Conservation (phyloP, 345 rosid species). For the Capsella bursapastoris region DNA sequence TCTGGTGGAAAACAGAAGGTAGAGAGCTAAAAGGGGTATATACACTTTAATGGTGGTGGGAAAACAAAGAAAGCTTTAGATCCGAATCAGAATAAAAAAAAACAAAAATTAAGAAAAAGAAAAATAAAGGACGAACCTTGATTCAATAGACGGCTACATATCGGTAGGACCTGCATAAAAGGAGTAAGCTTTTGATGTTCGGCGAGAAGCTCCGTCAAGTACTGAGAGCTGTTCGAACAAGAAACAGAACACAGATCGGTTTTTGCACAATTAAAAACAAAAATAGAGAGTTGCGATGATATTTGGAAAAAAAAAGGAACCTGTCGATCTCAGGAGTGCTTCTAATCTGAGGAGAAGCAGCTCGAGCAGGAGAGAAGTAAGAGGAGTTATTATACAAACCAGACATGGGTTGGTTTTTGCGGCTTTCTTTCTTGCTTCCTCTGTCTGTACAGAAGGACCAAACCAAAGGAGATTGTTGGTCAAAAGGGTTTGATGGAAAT, state of each 20-base stretch:
- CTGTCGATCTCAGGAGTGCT: conserved; percentile 93
- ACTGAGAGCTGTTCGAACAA: conserved; percentile 58
- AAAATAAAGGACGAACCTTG: conserved; percentile 64
- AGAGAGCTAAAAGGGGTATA: conserved; percentile 19
- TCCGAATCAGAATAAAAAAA: conserved; percentile 34
- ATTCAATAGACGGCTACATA: conserved; percentile 85
- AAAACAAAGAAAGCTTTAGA: conserved; percentile 7
- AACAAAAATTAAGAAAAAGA: neutral
- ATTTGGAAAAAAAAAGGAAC: conserved; percentile 20
- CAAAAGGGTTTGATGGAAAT: conserved; percentile 14
- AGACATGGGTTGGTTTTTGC: conserved; percentile 58
- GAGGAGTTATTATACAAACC: conserved; percentile 83
- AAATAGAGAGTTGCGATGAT: neutral
- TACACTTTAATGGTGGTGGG: neutral
- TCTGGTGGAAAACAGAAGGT: conserved; percentile 20
- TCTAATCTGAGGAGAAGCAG: conserved; percentile 99
- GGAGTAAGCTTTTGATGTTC: conserved; percentile 99
- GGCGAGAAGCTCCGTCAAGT: conserved; percentile 86
- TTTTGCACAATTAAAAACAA: neutral
- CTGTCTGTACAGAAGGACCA: conserved; percentile 10
- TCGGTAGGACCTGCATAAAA: conserved; percentile 85
- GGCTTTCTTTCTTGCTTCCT: conserved; percentile 6
- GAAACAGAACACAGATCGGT: conserved; percentile 23
- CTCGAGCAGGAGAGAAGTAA: conserved; percentile 95
- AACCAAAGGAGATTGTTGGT: conserved; percentile 10